Evolutionary conservation across 306 rosid species (phyloP), one percentile per base, ranked within the genome.

Genomic region (Cicer bijugum): DNA sequence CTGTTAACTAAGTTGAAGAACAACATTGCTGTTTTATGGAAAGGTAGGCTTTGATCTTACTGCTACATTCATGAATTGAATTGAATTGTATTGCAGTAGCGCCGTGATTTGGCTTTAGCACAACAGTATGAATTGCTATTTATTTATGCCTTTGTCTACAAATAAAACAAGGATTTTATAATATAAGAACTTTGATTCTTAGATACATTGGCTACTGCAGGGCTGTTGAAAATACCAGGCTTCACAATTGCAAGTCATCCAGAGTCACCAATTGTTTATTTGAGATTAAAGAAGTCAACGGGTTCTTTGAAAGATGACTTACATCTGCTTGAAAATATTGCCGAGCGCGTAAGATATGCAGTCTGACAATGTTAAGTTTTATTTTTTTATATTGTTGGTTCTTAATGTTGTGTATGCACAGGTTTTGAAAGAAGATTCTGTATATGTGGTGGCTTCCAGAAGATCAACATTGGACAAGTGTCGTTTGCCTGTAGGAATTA

Each of bases 261-360:
- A 47, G 96, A 91, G 83, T 90, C 97, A 7, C 99, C 99, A 4
- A 86, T 95, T 76, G 86, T 95, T 69, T 91, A 88, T 80, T 90
- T 95, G 82, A 86, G 70, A 78, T 80, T 95, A 82, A 77, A 86
- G 75, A 85, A 88, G 73, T 85, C 97, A 75, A 84, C 88, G 7
- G 93, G 97, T 65, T 91, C 97, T 10, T 0, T 53, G 66, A 85
- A 87, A 69, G 82, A 20, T 61, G 99, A 91, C 74, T 67, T 87
- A n/a, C 77, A 63, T 38, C 88, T 95, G 78, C 93, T 95, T 51
- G 88, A 88, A 71, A 82, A 82, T 53, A 91, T 95, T 72, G 87
- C 91, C 1, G 83, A 86, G 7, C 86, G 81, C 11, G 99, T 95
- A 87, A 88, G 89, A 50, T 71, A 72, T 81, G 37, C 43, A 37